Percentiles rank a stretch among this genome's conserved stretches.
phyloP scores from a whole-genome alignment of 805 yeast species.

The Candida gorgasii region DNA sequence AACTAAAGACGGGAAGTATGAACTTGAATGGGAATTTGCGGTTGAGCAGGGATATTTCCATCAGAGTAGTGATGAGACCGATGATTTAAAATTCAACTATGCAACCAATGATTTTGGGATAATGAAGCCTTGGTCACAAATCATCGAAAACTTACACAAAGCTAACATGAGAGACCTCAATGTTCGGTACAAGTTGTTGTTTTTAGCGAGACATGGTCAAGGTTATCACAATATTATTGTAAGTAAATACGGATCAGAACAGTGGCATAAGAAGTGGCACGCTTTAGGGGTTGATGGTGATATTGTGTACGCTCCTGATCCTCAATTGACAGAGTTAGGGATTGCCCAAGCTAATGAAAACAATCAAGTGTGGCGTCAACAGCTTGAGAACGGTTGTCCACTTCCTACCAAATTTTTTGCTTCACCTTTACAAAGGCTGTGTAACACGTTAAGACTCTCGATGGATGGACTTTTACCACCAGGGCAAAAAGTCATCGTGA shows the following conservation, averaged over 20 bases:
- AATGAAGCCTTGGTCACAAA: constrained; percentile 39
- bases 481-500: constrained; percentile 17
- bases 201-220: constrained; percentile 69
- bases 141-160: constrained; percentile 31
- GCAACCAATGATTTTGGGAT: constrained; percentile 47
- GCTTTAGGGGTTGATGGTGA: constrained; percentile 53
- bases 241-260: constrained; percentile 43
- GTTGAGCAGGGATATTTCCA: constrained; percentile 51
- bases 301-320: constrained; percentile 60
- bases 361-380: constrained; percentile 43
- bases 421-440: constrained; percentile 66
- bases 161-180: constrained; percentile 16
- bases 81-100: constrained; percentile 48
- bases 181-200: constrained; percentile 44
- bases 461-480: constrained; percentile 30
- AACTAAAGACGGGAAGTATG: constrained; percentile 14
- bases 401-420: constrained; percentile 55
- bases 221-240: constrained; percentile 64
- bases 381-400: constrained; percentile 50
- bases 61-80: constrained; percentile 45
- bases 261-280: constrained; percentile 61
- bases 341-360: constrained; percentile 56
- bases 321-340: constrained; percentile 58
- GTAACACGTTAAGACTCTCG: constrained; percentile 54
- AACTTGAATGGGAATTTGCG: constrained; percentile 47